Evolutionary conservation across 192 early-diverging fungal species (phyloP), one percentile per base, ranked within the genome.

Genomic region (Pilaira anomala): DNA sequence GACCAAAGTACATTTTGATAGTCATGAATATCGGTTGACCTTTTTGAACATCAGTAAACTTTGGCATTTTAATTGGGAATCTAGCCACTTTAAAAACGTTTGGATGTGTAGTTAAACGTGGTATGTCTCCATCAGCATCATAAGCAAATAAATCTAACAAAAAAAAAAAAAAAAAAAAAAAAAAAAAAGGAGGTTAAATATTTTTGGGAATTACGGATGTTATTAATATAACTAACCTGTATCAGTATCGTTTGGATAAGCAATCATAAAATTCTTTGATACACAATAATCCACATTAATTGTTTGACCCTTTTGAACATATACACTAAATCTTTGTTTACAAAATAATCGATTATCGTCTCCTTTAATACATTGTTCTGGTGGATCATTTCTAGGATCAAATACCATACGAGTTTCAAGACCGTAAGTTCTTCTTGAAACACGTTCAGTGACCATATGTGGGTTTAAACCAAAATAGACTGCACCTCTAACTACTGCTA

Each of bases 381-480:
- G 68, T 12, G 80, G 80, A 29, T 82, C 80, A 16, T 73, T 48
- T 9, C 80, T 75, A 19, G 78, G 75, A 42, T 79, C 73, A 62
- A 75, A 82, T 1, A 76, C 73, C 77, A 79, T 79, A 50, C 78
- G 74, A 33, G 77, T 77, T 63, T 82, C 77, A 29, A 82, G 69
- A 13, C 80, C 80, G 58, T 82, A 82, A 44, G 71, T 77, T 11
- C 80, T 68, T 59, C 80, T 69, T 21, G 80, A 78, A 21, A 82
- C 78, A 42, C 80, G 74, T 44, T 78, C 73, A 11, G 80, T 78
- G 7, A 82, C 80, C 40, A 78, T 68, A 18, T 68, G 62, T 45
- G 80, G 77, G 26, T 82, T 79, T 56, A 82, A 42, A 18, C 80
- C 81, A 33, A 78, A 79, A 58, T 76, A 77, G 42, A 83, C 82